Conservation (phyloP, 495 filamentous ascomycete genomes). For the Geopyxis carbonaria region DNA sequence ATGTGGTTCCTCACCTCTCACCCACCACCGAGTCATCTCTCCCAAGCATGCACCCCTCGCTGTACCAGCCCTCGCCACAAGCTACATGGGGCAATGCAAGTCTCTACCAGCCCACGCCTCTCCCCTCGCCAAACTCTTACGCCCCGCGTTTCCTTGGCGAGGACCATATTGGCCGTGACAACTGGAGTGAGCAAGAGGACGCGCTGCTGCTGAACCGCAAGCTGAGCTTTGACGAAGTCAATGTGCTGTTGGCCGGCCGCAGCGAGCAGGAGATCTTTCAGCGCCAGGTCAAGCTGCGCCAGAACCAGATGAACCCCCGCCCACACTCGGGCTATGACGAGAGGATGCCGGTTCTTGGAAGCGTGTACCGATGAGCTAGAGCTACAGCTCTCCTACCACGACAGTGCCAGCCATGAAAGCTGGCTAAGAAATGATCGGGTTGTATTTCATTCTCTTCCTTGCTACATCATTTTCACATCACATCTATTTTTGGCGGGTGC, state of each 20-base stretch:
- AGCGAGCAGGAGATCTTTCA: conserved; percentile 23
- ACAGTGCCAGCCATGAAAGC: too few species aligned
- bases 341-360: too few species aligned
- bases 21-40: conserved; percentile 19
- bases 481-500: too few species aligned
- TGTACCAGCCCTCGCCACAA: not conserved
- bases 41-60: conserved; percentile 6
- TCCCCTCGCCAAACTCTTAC: conserved; percentile 22
- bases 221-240: conserved; percentile 24
- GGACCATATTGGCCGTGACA: conserved; percentile 5
- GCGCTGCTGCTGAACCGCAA: conserved; percentile 20
- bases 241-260: conserved; percentile 18
- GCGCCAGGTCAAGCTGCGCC: conserved; percentile 21
- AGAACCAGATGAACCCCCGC: conserved; percentile 3
- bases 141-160: conserved; percentile 14
- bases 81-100: conserved; percentile 9
- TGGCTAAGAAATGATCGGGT: too few species aligned
- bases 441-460: too few species aligned
- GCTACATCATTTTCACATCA: too few species aligned
- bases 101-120: conserved; percentile 21
- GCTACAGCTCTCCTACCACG: too few species aligned
- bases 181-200: conserved; percentile 22
- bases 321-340: too few species aligned
- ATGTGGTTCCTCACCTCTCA: conserved; percentile 21
- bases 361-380: too few species aligned